Base-by-base conservation (phyloP, 192 early-diverging fungal genomes). In the Linnemannia schmuckeri region DNA sequence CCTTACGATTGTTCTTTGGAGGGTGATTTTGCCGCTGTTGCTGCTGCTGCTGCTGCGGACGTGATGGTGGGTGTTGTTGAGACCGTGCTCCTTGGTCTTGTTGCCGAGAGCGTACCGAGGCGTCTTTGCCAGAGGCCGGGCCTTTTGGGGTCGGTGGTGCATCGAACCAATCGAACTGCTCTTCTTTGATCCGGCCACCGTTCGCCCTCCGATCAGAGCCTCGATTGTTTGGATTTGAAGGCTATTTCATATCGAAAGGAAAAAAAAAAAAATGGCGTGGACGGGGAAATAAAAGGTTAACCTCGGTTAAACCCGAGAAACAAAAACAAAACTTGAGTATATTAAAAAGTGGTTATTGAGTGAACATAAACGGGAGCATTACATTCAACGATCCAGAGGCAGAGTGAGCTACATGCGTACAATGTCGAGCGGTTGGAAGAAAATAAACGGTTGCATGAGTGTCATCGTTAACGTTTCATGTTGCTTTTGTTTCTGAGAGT, bases 111-210 rank as follows among this genome's bases (percentile, higher is more conserved):
- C 72, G 72, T 44, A 30, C 0, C 80, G 35, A 55, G 30, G 13
- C 8, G 30, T 44, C n/a, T 24, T 69, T 74, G 24, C 66, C 18
- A 70, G 69, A 22, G 35, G 35, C 12, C 27, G 69, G 76, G 63
- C 46, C 37, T n/a, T 46, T 41, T 41, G 24, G 15, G 6, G 24
- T 5, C 3, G 68, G 46, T 35, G 70, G 7, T n/a, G 61, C 81
- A 40, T 82, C 81, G 40, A 82, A 82, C 81, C 81, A 82, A 27
- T 55, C 75, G 27, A 72, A 77, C 12, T 41, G 20, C 10, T 73
- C 71, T 18, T 42, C 75, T 24, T 17, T 57, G 22, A 37, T 17
- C 30, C 63, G 49, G 27, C 54, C 70, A 18, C 27, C 15, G 44
- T 46, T 66, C 10, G 30, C 61, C 12, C 4, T 66, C 13, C 61